phyloP scores from a whole-genome alignment of 768 basidiomycete species.

The Ephemerocybe angulata region DNA sequence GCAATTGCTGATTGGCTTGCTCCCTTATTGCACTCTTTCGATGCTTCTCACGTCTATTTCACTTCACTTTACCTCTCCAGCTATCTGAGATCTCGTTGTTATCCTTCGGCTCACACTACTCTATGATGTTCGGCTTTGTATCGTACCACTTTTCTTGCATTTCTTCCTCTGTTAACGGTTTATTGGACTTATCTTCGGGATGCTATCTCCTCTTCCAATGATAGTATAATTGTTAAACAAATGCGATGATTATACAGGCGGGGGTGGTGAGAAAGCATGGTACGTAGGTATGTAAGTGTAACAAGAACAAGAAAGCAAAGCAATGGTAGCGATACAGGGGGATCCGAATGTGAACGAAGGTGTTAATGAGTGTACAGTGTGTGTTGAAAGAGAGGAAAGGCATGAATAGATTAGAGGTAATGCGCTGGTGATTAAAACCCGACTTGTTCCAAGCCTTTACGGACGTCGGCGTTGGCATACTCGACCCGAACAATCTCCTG shows the following conservation, averaged over 20 bases:
- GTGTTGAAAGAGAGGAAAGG: neutral
- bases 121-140: neutral
- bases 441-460: constrained; percentile 64
- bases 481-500: constrained; percentile 59
- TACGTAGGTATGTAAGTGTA: neutral
- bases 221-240: constrained; percentile 1
- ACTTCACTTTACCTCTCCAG: neutral
- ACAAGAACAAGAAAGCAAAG: neutral
- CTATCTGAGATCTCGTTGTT: neutral
- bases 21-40: neutral
- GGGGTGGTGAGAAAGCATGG: neutral
- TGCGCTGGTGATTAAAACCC: constrained; percentile 37
- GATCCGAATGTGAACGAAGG: neutral
- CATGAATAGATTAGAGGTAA: neutral
- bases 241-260: neutral
- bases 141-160: constrained; percentile 3
- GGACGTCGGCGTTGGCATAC: constrained; percentile 58
- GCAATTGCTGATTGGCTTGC: constrained; percentile 60
- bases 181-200: constrained; percentile 1
- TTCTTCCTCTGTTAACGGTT: neutral
- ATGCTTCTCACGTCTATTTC: neutral
- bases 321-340: neutral
- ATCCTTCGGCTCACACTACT: neutral
- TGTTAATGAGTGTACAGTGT: neutral
- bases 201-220: neutral